These are phyloP conservation scores for Stagonosporopsis vannaccii DNA, from an alignment of 2,329 filamentous ascomycete species.

Conservation along the genomic window DNA sequence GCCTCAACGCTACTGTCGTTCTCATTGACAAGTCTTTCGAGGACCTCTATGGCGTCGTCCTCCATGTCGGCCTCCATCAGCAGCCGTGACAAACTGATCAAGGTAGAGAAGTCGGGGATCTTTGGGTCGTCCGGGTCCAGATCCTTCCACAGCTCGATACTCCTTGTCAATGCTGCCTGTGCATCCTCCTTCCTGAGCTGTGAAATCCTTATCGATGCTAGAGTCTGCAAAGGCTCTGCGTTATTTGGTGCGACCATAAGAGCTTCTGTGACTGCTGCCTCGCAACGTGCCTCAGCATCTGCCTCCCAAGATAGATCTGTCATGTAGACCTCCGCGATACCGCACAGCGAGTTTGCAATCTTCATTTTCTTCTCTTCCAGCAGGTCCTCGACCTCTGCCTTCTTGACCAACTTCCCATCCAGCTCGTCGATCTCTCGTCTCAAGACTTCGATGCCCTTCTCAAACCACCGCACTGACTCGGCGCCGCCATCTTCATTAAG, in stretches of 20 bases:
- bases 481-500: constrained; percentile 71
- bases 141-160: constrained; percentile 83
- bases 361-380: constrained; percentile 77
- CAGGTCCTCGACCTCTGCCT: constrained; percentile 41
- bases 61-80: constrained; percentile 92
- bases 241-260: constrained; percentile 81
- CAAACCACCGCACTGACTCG: constrained; percentile 68
- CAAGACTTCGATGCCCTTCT: constrained; percentile 74
- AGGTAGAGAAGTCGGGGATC: constrained; percentile 84
- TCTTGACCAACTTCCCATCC: constrained; percentile 54
- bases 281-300: constrained; percentile 88
- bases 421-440: constrained; percentile 73
- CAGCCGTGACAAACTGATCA: constrained; percentile 82
- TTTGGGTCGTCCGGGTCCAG: constrained; percentile 73
- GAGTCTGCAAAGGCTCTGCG: constrained; percentile 91
- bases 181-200: constrained; percentile 83
- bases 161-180: constrained; percentile 76
- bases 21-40: constrained; percentile 83
- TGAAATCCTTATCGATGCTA: constrained; percentile 92
- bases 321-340: constrained; percentile 97
- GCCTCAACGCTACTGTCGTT: constrained; percentile 95
- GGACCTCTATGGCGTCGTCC: constrained; percentile 80
- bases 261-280: constrained; percentile 88
- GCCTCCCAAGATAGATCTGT: constrained; percentile 92
- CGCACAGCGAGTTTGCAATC: constrained; percentile 89